Evolutionary conservation across 148 eudicot genomes (phyloP).

Genomic region (Chenopodium berlandieri): DNA sequence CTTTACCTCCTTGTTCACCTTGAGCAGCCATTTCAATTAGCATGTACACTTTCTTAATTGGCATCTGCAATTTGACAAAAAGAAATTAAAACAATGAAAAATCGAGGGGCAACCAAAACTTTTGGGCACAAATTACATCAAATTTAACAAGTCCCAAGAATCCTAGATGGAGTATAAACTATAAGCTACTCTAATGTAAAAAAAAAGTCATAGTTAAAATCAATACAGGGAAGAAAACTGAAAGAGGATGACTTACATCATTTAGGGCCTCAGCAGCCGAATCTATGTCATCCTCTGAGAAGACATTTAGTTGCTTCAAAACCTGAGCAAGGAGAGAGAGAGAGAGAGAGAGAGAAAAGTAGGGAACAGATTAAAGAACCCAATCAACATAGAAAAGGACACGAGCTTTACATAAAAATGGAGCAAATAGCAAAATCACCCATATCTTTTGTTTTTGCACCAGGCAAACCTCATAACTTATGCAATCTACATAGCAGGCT

Average conservation of each 20-base stretch:
- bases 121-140: neutral
- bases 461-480: neutral
- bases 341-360: no score
- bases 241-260: slow-evolving; percentile 52
- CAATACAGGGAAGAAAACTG: neutral
- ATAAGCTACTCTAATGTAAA: neutral
- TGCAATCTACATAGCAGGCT: neutral
- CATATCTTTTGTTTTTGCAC: neutral
- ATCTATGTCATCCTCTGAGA: slow-evolving; percentile 69
- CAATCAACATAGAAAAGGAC: neutral
- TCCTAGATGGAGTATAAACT: neutral
- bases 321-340: slow-evolving; percentile 37
- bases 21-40: slow-evolving; percentile 95
- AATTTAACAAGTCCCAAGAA: neutral
- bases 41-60: slow-evolving; percentile 90
- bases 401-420: neutral
- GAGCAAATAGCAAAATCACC: no score
- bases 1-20: slow-evolving; percentile 83
- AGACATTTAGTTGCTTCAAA: slow-evolving; percentile 72
- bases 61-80: slow-evolving; percentile 42
- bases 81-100: neutral
- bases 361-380: neutral
- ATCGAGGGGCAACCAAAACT: neutral
- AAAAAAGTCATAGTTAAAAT: neutral
- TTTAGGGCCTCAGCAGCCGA: slow-evolving; percentile 91